Conservation (phyloP, 805 yeast species). For the Hemisphaericaspora nanyangensis region DNA sequence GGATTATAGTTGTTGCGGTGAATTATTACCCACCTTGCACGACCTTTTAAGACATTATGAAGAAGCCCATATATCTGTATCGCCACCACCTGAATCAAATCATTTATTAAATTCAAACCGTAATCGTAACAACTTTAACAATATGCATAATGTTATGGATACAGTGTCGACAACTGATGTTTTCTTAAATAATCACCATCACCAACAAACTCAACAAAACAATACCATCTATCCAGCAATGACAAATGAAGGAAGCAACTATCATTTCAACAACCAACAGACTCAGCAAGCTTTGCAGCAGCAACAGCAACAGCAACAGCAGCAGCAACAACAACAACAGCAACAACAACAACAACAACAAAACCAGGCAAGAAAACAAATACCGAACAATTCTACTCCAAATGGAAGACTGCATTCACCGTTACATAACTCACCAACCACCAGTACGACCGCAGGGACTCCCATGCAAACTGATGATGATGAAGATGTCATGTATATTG, state of each 20-base stretch:
- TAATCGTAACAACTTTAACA: conserved; percentile 33
- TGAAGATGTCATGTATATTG: conserved; percentile 76
- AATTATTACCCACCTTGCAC: conserved; percentile 85
- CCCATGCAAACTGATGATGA: conserved; percentile 46
- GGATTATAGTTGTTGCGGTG: conserved; percentile 96
- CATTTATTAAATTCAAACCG: conserved; percentile 28
- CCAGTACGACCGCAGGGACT: conserved; percentile 12
- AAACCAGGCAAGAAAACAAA: conserved; percentile 16
- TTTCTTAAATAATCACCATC: conserved; percentile 48
- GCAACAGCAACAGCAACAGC: conserved; percentile 15
- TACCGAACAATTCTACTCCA: conserved; percentile 13
- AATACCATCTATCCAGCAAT: conserved; percentile 9
- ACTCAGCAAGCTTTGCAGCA: conserved; percentile 8
- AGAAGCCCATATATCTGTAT: conserved; percentile 80
- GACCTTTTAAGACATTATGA: conserved; percentile 93
- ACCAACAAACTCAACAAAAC: conserved; percentile 20
- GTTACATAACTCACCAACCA: conserved; percentile 11
- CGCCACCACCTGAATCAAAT: conserved; percentile 41
- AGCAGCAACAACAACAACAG: conserved; percentile 14
- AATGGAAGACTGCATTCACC: conserved; percentile 17
- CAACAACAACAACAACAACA: conserved; percentile 13
- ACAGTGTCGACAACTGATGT: conserved; percentile 93
- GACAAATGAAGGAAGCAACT: conserved; percentile 5
- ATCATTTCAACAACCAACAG: conserved; percentile 8
- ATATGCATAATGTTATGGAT: conserved; percentile 65